phyloP scores from a whole-genome alignment of 129 eudicot genomes.

The Calendula officinalis region DNA sequence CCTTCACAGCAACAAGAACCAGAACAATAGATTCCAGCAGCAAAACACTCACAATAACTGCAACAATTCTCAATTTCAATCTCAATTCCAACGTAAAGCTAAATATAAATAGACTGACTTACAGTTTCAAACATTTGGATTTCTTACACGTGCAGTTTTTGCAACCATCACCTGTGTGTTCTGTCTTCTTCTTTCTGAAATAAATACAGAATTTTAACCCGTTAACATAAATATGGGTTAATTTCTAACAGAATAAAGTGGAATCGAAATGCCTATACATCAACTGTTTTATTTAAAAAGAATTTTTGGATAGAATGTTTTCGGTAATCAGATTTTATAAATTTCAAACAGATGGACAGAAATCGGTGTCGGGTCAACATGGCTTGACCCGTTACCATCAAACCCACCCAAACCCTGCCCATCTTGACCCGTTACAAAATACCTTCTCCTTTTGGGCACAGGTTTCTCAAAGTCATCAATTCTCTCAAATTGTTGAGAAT shows the following conservation, averaged over 20 bases:
- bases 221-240: background rate
- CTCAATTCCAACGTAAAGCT: background rate
- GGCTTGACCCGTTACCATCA: background rate
- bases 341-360: background rate
- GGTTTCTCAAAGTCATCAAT: conserved; percentile 25
- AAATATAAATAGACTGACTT: conserved; percentile 26
- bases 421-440: background rate
- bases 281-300: too few relatives aligned
- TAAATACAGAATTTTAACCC: background rate
- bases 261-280: too few relatives aligned
- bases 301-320: background rate
- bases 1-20: conserved; percentile 81
- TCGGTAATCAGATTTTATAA: background rate
- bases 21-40: conserved; percentile 79
- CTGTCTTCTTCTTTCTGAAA: conserved; percentile 38
- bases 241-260: too few relatives aligned
- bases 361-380: background rate
- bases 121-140: conserved; percentile 84
- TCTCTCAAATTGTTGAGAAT: conserved; percentile 26
- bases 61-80: conserved; percentile 17
- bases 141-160: conserved; percentile 82
- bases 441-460: conserved; percentile 63
- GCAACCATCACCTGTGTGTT: conserved; percentile 46
- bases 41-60: conserved; percentile 97
- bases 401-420: background rate